phyloP scores from a whole-genome alignment of 225 moss, liverwort and hornwort species.

The Physcomitrellopsis africana region DNA sequence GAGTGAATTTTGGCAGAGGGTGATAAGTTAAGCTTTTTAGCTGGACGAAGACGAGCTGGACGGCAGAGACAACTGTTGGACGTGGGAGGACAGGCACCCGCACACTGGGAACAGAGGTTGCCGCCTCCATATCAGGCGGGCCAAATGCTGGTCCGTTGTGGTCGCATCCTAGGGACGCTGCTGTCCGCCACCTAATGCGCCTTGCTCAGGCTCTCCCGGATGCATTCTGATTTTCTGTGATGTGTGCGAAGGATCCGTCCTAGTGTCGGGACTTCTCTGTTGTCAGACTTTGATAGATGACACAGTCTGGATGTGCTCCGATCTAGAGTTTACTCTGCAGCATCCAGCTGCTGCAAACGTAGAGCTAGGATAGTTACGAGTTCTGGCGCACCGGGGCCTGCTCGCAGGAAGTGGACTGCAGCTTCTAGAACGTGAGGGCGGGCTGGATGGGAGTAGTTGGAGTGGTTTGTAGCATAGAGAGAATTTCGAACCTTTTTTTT shows the following conservation, averaged over 20 bases:
- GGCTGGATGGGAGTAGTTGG: background rate
- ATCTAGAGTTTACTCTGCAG: no score
- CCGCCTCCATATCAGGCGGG: conserved; percentile 1
- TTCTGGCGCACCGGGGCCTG: background rate
- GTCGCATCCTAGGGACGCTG: background rate
- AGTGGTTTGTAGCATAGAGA: background rate
- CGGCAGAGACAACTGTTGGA: background rate
- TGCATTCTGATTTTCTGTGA: background rate
- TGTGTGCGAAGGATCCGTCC: background rate
- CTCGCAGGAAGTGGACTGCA: no score
- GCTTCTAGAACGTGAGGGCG: background rate
- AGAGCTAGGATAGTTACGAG: no score
- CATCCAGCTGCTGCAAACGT: no score
- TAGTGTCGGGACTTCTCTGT: background rate
- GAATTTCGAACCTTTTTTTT: background rate
- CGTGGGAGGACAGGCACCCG: background rate
- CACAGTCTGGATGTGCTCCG: background rate
- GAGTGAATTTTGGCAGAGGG: background rate
- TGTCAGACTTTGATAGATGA: background rate
- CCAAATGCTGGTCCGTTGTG: background rate
- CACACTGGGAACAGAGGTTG: no score
- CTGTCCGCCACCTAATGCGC: background rate
- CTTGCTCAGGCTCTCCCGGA: background rate
- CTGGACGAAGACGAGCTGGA: background rate
- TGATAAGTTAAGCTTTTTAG: background rate